phyloP scores from a whole-genome alignment of 2,329 filamentous ascomycete genomes.

The Calonectria hawksworthii region DNA sequence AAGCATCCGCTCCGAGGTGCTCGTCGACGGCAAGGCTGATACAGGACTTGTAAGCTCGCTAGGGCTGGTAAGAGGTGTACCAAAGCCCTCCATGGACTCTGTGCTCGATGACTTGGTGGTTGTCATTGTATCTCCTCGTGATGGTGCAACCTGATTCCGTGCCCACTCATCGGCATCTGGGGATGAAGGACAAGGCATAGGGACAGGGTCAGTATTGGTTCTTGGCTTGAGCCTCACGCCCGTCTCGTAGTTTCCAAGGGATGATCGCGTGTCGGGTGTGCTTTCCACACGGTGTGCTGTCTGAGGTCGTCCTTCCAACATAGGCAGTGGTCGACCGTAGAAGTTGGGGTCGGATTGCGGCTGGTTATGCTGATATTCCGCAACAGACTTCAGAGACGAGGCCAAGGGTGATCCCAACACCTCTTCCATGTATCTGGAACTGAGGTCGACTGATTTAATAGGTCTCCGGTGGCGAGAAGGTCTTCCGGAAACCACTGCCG shows the following conservation, averaged over 20 bases:
- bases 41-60: slow-evolving; percentile 67
- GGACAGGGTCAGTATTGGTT: slow-evolving; percentile 39
- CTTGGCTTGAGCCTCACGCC: slow-evolving; percentile 19
- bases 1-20: slow-evolving; percentile 62
- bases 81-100: slow-evolving; percentile 62
- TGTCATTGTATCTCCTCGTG: slow-evolving; percentile 57
- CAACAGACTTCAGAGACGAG: slow-evolving; percentile 51
- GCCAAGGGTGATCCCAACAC: slow-evolving; percentile 55
- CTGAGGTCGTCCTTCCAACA: slow-evolving; percentile 60
- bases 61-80: slow-evolving; percentile 68
- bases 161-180: slow-evolving; percentile 58
- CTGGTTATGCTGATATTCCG: slow-evolving; percentile 59
- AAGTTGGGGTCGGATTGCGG: slow-evolving; percentile 62
- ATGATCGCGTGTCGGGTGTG: slow-evolving; percentile 34
- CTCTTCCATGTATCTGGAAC: slow-evolving; percentile 43
- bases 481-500: slow-evolving; percentile 70
- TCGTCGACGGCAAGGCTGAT: slow-evolving; percentile 55
- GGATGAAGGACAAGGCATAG: slow-evolving; percentile 60
- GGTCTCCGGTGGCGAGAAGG: slow-evolving; percentile 61
- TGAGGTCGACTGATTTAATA: slow-evolving; percentile 60
- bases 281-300: slow-evolving; percentile 62
- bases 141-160: slow-evolving; percentile 48
- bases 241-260: slow-evolving; percentile 31
- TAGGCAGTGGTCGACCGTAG: slow-evolving; percentile 43
- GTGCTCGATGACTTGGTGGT: slow-evolving; percentile 67